Base-by-base conservation (phyloP, 495 filamentous ascomycete species). In the Aspergillus sclerotiicarbonarius region DNA sequence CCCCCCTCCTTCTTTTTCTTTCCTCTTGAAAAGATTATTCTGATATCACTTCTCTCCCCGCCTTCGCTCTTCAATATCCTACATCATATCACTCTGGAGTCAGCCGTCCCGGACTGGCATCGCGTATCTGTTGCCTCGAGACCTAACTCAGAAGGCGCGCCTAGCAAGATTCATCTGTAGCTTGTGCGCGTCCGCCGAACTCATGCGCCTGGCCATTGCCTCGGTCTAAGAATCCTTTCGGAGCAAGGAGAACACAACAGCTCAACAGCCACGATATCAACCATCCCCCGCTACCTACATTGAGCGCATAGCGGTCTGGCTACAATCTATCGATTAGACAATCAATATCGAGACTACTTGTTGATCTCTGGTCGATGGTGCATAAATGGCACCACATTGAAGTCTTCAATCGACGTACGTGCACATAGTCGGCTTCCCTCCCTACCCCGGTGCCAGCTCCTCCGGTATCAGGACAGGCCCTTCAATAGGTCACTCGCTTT, bases 371-470 rank as follows among this genome's bases (percentile, higher is more conserved):
- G 19, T 20, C 18, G 18, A 62, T 33, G 61, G 62, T 48, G 64
- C 66, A 70, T 58, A 66, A 56, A 73, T 73, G 71, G 69, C 69
- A 66, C 54, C 60, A 45, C 57, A 58, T 45, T 70, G 65, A 72
- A 58, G 46, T 58, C 31, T 21, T 46, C 50, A 35, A 32, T 53
- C 19, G n/a, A 4, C 8, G 20, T 10, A 31, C 46, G 25, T 31
- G 19, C 33, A 45, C 8, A 44, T 19, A 35, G 47, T 32, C 21
- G 19, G 56, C 50, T 41, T 68, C 64, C 65, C 66, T 74, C 70
- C 67, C 59, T 65, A 57, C 62, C 58, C 62, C 64, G 51, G 66
- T 44, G 43, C 60, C 56, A 57, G 60, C 64, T 65, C 56, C 41
- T 57, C 60, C 54, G 57, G 47, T 51, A 54, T 47, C 51, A 53